Base-by-base conservation (phyloP, 441 rosid species). In the Pelargonium australe region DNA sequence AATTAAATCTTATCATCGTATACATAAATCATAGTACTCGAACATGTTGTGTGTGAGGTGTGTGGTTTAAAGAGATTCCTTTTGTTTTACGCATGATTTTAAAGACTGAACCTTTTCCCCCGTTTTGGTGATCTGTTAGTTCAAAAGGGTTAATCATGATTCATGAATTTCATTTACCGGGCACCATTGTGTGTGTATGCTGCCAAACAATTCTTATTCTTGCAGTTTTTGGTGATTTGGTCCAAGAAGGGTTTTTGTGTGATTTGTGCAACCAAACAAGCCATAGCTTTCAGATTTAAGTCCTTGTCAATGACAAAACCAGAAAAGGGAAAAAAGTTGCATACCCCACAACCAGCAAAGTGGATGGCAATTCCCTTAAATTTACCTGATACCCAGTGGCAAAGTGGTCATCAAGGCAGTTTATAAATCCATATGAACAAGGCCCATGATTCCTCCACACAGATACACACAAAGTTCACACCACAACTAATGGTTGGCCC, bases 381-480 rank as follows among this genome's bases (percentile, higher is more conserved):
- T 81, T 81, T 58, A 68, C 67, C 67, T 55, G 63, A 83, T 84
- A 78, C 64, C 31, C 8, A 70, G 80, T 77, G 87, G 86, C 83
- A 77, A 67, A 68, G 66, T 44, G 8, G 88, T 81, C 63, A 77
- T 76, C 74, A 66, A 70, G 1, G 11, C 11, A 72, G 79, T 69
- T 75, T 84, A 73, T 74, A 79, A n/a, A 53, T 16, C 5, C 60
- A 53, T 53, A 4, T 16, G 60, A n/a, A 53, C n/a, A 40, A 40
- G 43, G 43, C 43, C 43, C 43, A 40, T 40, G 57, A 68, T 70
- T 43, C 61, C 76, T 23, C 81, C 5, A 65, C 70, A 58, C 53
- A 60, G 14, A 47, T 12, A 47, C 55, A 47, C 55, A 49, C n/a
- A 37, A 23, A 25, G 7, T 34, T 3, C 12, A 41, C 20, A 44